phyloP scores from a whole-genome alignment of 768 basidiomycete genomes.

The Russula virescens region DNA sequence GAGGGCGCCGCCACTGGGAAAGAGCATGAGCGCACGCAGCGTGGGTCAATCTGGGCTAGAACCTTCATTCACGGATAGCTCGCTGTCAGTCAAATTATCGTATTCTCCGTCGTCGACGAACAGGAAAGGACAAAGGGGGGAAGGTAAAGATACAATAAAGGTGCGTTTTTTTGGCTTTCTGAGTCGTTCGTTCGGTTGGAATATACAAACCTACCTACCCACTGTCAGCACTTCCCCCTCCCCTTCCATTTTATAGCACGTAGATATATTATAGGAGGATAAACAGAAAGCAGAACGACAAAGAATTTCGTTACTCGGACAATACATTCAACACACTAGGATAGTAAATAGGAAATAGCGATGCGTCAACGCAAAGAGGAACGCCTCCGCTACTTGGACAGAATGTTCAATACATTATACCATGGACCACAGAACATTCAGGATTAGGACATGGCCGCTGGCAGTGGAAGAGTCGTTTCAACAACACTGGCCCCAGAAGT shows the following conservation, averaged over 20 bases:
- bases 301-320: too few relatives aligned
- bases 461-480: too few relatives aligned
- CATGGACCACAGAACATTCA: too few relatives aligned
- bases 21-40: slow-evolving; percentile 27
- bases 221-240: not conserved
- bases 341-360: too few relatives aligned
- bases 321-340: too few relatives aligned
- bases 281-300: too few relatives aligned
- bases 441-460: too few relatives aligned
- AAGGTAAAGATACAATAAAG: slow-evolving; percentile 53
- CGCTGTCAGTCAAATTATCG: slow-evolving; percentile 26
- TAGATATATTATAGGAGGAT: too few relatives aligned
- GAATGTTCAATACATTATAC: too few relatives aligned
- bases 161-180: slow-evolving; percentile 38
- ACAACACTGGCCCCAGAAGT: too few relatives aligned
- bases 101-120: slow-evolving; percentile 14
- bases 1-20: slow-evolving; percentile 31
- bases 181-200: not conserved
- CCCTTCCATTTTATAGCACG: not conserved
- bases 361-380: too few relatives aligned
- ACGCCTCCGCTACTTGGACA: too few relatives aligned
- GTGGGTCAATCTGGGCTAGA: slow-evolving; percentile 35
- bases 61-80: slow-evolving; percentile 50
- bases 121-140: slow-evolving; percentile 41
- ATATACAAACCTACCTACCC: not conserved